Conservation (phyloP, 176 grass and related monocot genomes). For the Aegilops tauschii region DNA sequence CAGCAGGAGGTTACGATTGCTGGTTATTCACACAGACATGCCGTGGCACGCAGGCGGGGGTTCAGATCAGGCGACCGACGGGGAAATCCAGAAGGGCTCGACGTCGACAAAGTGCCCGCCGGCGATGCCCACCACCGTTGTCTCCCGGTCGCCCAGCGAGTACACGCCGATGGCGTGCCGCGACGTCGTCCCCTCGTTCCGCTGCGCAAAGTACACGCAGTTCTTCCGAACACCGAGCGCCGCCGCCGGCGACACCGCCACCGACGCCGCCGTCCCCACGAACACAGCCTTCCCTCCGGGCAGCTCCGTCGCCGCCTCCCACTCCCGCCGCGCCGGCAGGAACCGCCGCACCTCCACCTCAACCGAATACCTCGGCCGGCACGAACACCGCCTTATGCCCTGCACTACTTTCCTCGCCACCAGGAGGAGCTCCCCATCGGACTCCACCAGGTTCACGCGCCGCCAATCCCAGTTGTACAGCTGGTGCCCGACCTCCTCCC, state of each 20-base stretch:
- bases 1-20: too few relatives aligned
- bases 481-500: too few relatives aligned
- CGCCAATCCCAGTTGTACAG: too few relatives aligned
- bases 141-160: neutral
- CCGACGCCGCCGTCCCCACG: constrained; percentile 11
- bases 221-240: neutral
- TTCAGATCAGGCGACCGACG: neutral
- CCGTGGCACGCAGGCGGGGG: too few relatives aligned
- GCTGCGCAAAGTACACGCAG: neutral
- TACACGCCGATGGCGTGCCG: neutral
- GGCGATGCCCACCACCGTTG: neutral
- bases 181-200: neutral
- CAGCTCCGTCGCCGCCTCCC: neutral
- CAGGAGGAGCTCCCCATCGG: too few relatives aligned
- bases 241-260: neutral
- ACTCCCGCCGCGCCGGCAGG: neutral
- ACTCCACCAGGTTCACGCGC: too few relatives aligned
- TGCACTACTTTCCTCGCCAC: too few relatives aligned
- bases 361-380: too few relatives aligned
- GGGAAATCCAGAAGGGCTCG: neutral
- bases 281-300: constrained; percentile 6
- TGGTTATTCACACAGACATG: too few relatives aligned
- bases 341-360: neutral
- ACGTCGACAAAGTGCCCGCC: neutral
- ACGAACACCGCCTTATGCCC: too few relatives aligned